Evolutionary conservation across 192 early-diverging fungal genomes (phyloP).

Genomic region (Piromyces sp.): DNA sequence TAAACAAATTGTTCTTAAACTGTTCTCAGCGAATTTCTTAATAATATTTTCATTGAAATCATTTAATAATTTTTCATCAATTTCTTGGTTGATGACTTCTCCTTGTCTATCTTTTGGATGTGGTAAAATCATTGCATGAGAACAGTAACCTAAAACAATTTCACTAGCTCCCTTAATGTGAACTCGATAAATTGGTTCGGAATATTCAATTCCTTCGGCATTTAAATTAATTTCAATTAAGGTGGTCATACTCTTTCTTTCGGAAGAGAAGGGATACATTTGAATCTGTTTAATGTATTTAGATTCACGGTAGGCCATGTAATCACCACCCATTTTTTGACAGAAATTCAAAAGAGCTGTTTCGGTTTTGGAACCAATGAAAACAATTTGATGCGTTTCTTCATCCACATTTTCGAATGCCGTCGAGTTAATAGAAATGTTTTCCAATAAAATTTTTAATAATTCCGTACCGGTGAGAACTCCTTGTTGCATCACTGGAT

Average conservation of each 20-base stretch:
- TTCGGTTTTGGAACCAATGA: conserved; percentile 70
- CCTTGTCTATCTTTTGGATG: conserved; percentile 24
- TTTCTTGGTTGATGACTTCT: conserved; percentile 19
- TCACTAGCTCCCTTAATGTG: conserved; percentile 70
- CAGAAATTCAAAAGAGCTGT: conserved; percentile 52
- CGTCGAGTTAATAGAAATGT: conserved; percentile 55
- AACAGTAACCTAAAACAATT: conserved; percentile 46
- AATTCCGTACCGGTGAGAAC: background rate
- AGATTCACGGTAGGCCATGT: conserved; percentile 24
- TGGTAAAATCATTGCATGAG: background rate
- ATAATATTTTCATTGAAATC: conserved; percentile 28
- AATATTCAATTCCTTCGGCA: conserved; percentile 6
- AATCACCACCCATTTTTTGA: conserved; percentile 41
- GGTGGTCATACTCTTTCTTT: conserved; percentile 7
- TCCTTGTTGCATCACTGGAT: background rate
- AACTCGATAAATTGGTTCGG: conserved; percentile 22
- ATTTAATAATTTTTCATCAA: conserved; percentile 19
- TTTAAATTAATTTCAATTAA: background rate
- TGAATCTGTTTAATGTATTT: background rate
- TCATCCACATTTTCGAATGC: conserved; percentile 56
- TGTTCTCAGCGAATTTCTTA: conserved; percentile 34
- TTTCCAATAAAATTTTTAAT: conserved; percentile 19
- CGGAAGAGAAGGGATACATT: conserved; percentile 4
- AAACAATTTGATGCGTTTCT: conserved; percentile 23
- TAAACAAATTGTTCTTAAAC: conserved; percentile 58